Conservation (phyloP, 768 basidiomycete species). For the Daedalea quercina region DNA sequence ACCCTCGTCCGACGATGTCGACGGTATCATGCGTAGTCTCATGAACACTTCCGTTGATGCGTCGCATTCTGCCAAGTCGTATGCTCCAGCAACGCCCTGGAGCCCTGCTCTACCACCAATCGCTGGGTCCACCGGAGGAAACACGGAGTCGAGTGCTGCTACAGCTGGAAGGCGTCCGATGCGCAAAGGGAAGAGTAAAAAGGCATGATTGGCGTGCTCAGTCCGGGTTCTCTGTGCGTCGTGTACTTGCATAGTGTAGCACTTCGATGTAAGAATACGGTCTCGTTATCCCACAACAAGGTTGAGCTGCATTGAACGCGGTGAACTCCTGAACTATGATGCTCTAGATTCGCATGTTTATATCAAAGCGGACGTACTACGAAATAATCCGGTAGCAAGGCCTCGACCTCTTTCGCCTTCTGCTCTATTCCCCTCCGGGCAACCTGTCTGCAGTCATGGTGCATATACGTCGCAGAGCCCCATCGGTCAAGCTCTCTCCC, state of each 20-base stretch:
- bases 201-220: background rate
- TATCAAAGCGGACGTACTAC: background rate
- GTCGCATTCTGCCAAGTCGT: background rate
- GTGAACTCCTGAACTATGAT: no score
- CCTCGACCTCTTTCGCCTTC: constrained; percentile 48
- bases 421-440: constrained; percentile 54
- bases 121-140: background rate
- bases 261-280: background rate
- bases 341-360: no score
- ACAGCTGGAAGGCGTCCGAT: constrained; percentile 3
- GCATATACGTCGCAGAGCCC: constrained; percentile 74
- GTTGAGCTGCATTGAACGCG: no score
- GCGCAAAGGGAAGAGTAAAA: background rate
- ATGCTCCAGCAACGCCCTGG: background rate
- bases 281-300: no score
- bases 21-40: constrained; percentile 35
- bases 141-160: background rate
- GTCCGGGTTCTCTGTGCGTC: background rate
- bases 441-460: constrained; percentile 59
- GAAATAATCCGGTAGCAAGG: constrained; percentile 60
- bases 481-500: constrained; percentile 64
- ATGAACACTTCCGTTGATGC: constrained; percentile 19
- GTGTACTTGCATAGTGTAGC: background rate
- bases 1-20: constrained; percentile 31
- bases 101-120: background rate